phyloP scores from a whole-genome alignment of 2,329 filamentous ascomycete genomes.

The Penicillium hesseltinei region DNA sequence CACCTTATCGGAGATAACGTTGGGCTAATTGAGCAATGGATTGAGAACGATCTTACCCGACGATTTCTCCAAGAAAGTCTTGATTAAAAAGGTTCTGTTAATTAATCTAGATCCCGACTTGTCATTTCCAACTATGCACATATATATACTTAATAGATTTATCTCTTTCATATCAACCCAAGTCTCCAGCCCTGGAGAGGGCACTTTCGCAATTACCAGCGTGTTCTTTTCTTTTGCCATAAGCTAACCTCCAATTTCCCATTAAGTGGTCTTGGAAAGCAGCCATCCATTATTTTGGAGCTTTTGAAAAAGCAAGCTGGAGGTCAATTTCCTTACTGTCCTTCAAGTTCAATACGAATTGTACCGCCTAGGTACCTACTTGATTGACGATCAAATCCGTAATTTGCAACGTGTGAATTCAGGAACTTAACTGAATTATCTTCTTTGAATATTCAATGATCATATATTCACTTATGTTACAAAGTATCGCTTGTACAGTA shows the following conservation, averaged over 20 bases:
- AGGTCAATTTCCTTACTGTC: no score
- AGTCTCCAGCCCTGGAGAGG: no score
- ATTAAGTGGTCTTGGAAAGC: no score
- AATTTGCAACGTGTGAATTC: neutral
- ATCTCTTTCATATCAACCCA: no score
- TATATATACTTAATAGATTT: no score
- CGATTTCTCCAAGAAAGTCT: constrained; percentile 18
- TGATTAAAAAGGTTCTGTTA: constrained; percentile 2
- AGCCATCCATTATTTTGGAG: no score
- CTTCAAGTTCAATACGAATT: no score
- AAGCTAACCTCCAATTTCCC: no score
- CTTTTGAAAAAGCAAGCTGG: no score
- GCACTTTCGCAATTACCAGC: no score
- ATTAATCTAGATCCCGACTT: neutral
- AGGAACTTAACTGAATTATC: neutral
- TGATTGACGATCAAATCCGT: neutral
- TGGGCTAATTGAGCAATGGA: constrained; percentile 66
- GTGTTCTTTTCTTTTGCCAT: no score
- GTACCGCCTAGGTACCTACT: neutral
- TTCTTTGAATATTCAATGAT: neutral
- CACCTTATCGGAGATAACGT: constrained; percentile 72
- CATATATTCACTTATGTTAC: neutral
- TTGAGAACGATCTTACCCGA: constrained; percentile 36
- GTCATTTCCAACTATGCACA: neutral
- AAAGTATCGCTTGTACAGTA: neutral